These are phyloP conservation scores for Candida silvicultrix DNA, from an alignment of 805 yeast genomes.

Conservation along the genomic window DNA sequence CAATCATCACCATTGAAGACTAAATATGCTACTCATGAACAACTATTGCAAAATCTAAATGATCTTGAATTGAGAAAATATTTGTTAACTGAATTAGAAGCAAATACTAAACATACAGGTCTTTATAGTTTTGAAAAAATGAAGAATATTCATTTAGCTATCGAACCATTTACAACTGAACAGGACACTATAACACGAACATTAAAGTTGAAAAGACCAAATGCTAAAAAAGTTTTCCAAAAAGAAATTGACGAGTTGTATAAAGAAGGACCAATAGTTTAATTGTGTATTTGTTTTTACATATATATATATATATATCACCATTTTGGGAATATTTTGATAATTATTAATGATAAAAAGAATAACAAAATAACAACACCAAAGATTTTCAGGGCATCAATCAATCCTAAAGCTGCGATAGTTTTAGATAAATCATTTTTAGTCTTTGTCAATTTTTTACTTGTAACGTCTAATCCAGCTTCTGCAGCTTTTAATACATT, in stretches of 20 bases:
- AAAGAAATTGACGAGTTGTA: conserved; percentile 38
- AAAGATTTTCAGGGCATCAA: conserved; percentile 23
- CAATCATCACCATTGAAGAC: conserved; percentile 6
- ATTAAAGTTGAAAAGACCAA: conserved; percentile 41
- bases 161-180: conserved; percentile 49
- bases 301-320: conserved; percentile 6
- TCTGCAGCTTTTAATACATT: conserved; percentile 35
- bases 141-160: conserved; percentile 36
- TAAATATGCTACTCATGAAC: conserved; percentile 16
- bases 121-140: conserved; percentile 47
- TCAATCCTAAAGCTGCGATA: conserved; percentile 23
- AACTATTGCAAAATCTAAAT: conserved; percentile 14
- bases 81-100: conserved; percentile 33
- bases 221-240: conserved; percentile 43
- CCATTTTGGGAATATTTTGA: conserved; percentile 33
- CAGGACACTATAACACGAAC: conserved; percentile 57
- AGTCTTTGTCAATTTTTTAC: conserved; percentile 27
- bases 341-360: conserved; percentile 27
- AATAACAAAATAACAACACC: conserved; percentile 20
- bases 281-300: too few relatives aligned
- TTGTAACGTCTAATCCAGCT: conserved; percentile 32
- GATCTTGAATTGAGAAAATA: conserved; percentile 29
- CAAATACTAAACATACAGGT: conserved; percentile 25
- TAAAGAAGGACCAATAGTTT: conserved; percentile 28
- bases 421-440: conserved; percentile 22